A percentile compares a stretch with the other conserved stretches of the same genome.
These are phyloP conservation scores for Phylloboletellus chloephorus DNA, from an alignment of 1,284 basidiomycete genomes.

Conservation along the genomic window DNA sequence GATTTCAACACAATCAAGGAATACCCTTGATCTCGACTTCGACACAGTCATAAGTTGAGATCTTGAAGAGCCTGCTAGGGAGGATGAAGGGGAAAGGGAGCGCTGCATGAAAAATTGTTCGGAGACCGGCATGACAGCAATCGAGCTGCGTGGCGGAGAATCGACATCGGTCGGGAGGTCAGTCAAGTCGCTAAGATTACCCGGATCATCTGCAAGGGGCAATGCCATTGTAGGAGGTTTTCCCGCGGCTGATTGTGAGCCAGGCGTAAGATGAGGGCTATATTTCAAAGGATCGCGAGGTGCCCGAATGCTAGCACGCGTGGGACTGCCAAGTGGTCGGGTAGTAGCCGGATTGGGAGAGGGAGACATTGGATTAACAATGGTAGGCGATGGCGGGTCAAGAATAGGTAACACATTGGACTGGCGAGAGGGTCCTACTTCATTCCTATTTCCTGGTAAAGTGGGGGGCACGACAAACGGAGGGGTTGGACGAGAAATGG, in stretches of 20 bases:
- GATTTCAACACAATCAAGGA: slow-evolving; percentile 27
- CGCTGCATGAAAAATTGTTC: not conserved
- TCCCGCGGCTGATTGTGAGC: not conserved
- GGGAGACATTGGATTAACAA: slow-evolving; percentile 2
- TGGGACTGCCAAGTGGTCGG: not conserved
- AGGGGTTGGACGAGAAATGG: not conserved
- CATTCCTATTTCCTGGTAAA: not conserved
- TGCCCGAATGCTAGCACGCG: not conserved
- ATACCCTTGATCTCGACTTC: slow-evolving; percentile 13
- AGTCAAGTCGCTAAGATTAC: slow-evolving; percentile 25
- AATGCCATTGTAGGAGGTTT: not conserved
- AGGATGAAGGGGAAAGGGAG: not conserved
- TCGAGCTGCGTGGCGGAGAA: slow-evolving; percentile 12
- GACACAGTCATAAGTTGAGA: not conserved
- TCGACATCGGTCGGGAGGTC: slow-evolving; percentile 24
- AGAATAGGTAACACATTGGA: not conserved
- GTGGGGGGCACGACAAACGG: not conserved
- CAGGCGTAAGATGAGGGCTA: not conserved
- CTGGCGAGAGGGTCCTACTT: not conserved
- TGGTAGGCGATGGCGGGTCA: not conserved
- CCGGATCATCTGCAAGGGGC: slow-evolving; percentile 13
- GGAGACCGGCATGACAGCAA: not conserved
- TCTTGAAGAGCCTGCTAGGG: not conserved
- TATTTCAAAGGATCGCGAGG: not conserved
- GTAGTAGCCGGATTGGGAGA: not conserved